Conservation (phyloP, 306 rosid genomes). For the Canavalia gladiata region DNA sequence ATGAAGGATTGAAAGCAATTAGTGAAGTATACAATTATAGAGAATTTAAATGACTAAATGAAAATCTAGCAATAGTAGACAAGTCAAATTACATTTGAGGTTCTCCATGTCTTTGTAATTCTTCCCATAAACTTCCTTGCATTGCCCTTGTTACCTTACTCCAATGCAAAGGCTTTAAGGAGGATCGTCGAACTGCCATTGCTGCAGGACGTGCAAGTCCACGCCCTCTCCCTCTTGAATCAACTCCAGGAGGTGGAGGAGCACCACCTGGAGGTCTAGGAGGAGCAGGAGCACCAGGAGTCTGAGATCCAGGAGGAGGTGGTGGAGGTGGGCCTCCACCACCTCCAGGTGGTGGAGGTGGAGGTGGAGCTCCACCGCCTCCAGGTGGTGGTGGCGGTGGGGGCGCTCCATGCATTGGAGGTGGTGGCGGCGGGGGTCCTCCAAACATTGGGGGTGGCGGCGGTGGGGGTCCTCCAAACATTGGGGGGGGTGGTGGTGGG, state of each 20-base stretch:
- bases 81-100: slow-evolving; percentile 71
- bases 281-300: slow-evolving; percentile 61
- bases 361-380: slow-evolving; percentile 43
- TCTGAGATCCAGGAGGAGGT: slow-evolving; percentile 50
- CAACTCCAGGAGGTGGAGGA: slow-evolving; percentile 75
- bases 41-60: slow-evolving; percentile 35
- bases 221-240: slow-evolving; percentile 84
- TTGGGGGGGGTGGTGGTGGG: slow-evolving; percentile 21
- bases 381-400: too few relatives aligned
- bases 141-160: slow-evolving; percentile 91
- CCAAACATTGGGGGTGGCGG: slow-evolving; percentile 60
- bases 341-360: slow-evolving; percentile 53
- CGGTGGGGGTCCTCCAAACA: slow-evolving; percentile 57
- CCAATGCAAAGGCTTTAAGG: slow-evolving; percentile 96
- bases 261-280: slow-evolving; percentile 69
- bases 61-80: slow-evolving; percentile 29
- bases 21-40: slow-evolving; percentile 3
- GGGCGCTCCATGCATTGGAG: neutral
- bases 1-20: slow-evolving; percentile 38
- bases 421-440: slow-evolving; percentile 61
- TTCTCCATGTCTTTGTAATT: slow-evolving; percentile 85
- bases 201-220: slow-evolving; percentile 73
- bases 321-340: slow-evolving; percentile 56
- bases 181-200: slow-evolving; percentile 70
- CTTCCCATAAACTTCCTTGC: slow-evolving; percentile 99